Evolutionary conservation across 1,139 yeast species (phyloP).

Genomic region (Spathaspora jeffriesii): DNA sequence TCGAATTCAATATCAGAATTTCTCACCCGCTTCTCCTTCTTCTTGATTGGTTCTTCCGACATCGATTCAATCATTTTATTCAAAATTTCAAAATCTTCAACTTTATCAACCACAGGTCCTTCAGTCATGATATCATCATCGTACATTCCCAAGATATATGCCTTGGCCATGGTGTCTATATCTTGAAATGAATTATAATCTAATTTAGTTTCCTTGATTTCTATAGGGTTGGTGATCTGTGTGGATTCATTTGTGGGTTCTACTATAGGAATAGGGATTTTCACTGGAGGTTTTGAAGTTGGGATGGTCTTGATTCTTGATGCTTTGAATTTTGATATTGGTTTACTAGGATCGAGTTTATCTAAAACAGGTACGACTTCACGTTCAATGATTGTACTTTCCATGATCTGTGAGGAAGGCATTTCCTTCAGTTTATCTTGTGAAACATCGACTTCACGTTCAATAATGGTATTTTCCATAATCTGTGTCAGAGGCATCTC

Average conservation of each 20-base stretch:
- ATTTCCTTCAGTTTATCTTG: no score
- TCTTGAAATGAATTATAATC: constrained; percentile 39
- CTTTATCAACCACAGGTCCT: constrained; percentile 56
- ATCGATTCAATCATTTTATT: constrained; percentile 48
- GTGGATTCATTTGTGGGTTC: background rate
- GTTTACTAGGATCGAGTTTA: background rate
- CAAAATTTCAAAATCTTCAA: constrained; percentile 56
- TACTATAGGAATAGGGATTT: constrained; percentile 7
- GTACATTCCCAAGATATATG: constrained; percentile 58
- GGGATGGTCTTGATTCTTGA: background rate
- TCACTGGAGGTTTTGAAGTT: background rate
- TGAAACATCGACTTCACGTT: background rate
- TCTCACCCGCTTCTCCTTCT: constrained; percentile 5
- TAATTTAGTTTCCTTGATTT: constrained; percentile 25
- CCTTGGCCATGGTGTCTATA: constrained; percentile 58
- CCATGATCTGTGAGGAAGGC: no score
- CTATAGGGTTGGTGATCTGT: constrained; percentile 2
- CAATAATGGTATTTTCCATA: background rate
- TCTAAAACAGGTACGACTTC: no score
- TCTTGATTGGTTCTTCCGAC: constrained; percentile 12
- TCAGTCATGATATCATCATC: constrained; percentile 55
- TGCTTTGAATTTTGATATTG: constrained; percentile 3
- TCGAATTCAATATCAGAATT: constrained; percentile 12
- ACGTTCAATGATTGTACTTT: background rate
- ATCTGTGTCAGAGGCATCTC: no score